Percentiles rank a stretch among this genome's conserved stretches.
Evolutionary conservation across 805 yeast species (phyloP).

Genomic region (Cyberlindnera nakhonratchasimensis): DNA sequence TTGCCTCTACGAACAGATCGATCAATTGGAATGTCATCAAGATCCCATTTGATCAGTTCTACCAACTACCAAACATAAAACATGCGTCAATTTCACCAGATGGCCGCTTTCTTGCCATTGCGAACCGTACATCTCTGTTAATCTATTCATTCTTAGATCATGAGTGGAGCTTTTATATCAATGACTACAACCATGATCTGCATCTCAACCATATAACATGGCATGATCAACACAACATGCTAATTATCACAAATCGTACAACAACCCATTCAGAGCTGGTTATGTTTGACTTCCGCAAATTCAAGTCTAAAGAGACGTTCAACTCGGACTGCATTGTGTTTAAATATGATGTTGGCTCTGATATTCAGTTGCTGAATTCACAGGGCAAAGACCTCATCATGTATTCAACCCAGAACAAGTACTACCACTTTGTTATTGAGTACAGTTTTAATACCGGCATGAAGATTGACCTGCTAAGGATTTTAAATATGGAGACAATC

Average conservation of each 20-base stretch:
- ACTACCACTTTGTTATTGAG: constrained; percentile 25
- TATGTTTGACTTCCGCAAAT: constrained; percentile 25
- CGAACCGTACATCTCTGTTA: constrained; percentile 20
- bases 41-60: constrained; percentile 23
- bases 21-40: constrained; percentile 24
- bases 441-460: constrained; percentile 12
- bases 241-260: constrained; percentile 22
- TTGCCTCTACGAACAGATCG: constrained; percentile 8
- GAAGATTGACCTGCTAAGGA: constrained; percentile 22
- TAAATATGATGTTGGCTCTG: constrained; percentile 28
- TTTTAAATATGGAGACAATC: constrained; percentile 17
- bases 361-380: constrained; percentile 21
- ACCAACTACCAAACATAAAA: constrained; percentile 20
- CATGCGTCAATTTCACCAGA: constrained; percentile 24
- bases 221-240: constrained; percentile 18
- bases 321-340: constrained; percentile 27
- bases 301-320: constrained; percentile 17
- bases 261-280: constrained; percentile 22
- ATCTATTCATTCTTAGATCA: constrained; percentile 22
- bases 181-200: constrained; percentile 26
- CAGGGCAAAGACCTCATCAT: constrained; percentile 24
- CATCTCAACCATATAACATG: constrained; percentile 20
- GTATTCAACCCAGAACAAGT: constrained; percentile 16
- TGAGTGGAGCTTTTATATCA: constrained; percentile 29
- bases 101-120: constrained; percentile 24